Evolutionary conservation across 371 early-diverging fungal species (phyloP).

Genomic region (Mortierella sp.): DNA sequence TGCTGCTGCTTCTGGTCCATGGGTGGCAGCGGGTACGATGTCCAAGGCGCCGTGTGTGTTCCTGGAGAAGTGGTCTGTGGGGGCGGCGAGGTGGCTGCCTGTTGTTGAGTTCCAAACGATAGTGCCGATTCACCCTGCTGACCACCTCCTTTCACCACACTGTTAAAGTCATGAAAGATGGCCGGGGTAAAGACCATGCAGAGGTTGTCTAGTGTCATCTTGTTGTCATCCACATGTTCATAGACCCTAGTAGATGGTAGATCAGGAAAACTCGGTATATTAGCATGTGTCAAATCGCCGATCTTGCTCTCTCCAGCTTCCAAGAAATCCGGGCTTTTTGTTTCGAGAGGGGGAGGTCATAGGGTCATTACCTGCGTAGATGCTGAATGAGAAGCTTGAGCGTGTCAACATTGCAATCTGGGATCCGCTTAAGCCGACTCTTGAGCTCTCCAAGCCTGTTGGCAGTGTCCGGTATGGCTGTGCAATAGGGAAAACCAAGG

Average conservation of each 20-base stretch:
- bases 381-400: slow-evolving; percentile 60
- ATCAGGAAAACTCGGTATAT: no score
- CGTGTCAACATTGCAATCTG: slow-evolving; percentile 62
- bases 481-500: no score
- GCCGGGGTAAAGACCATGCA: slow-evolving; percentile 70
- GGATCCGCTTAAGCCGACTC: slow-evolving; percentile 52
- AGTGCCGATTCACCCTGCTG: slow-evolving; percentile 4
- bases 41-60: slow-evolving; percentile 22
- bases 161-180: slow-evolving; percentile 70
- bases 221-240: slow-evolving; percentile 59
- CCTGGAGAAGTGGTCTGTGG: slow-evolving; percentile 15
- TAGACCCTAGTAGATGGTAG: no score
- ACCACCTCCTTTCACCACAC: slow-evolving; percentile 40
- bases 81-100: background rate
- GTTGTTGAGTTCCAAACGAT: slow-evolving; percentile 15
- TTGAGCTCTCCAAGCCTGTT: slow-evolving; percentile 54
- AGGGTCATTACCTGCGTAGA: slow-evolving; percentile 58
- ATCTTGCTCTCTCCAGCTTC: background rate
- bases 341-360: background rate
- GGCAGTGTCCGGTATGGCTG: slow-evolving; percentile 63
- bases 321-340: background rate
- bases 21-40: slow-evolving; percentile 17
- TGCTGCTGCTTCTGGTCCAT: slow-evolving; percentile 10
- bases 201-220: slow-evolving; percentile 68
- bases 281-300: background rate